A percentile compares a stretch with the other conserved stretches of the same genome.
These are phyloP conservation scores for Claviceps sp. DNA, from an alignment of 2,329 filamentous ascomycete genomes.

Conservation along the genomic window DNA sequence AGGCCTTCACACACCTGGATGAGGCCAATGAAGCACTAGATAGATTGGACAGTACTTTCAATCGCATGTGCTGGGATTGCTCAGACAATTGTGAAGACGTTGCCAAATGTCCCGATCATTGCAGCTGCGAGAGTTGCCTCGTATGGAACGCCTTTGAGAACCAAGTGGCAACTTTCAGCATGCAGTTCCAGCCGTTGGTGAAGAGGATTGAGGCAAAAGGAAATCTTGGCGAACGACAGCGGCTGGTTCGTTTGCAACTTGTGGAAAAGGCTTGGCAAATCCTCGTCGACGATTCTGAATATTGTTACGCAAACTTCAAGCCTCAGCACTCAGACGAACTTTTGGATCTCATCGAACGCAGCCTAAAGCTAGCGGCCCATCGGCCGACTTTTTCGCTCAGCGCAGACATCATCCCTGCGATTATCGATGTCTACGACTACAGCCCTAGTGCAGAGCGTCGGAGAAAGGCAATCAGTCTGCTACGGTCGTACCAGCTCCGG, in stretches of 20 bases:
- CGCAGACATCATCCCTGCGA: conserved; percentile 1
- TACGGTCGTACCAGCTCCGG: conserved; percentile 1
- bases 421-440: conserved; percentile 2
- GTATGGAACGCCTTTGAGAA: not conserved
- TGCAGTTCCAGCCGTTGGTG: not conserved
- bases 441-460: not conserved
- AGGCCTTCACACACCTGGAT: not conserved
- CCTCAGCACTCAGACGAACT: not conserved
- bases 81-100: not conserved
- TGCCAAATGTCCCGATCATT: not conserved
- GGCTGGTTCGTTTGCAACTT: not conserved
- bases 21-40: conserved; percentile 3
- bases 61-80: not conserved
- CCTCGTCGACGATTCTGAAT: not conserved
- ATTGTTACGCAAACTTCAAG: not conserved
- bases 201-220: not conserved
- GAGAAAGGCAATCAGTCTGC: not conserved
- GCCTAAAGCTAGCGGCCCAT: not conserved
- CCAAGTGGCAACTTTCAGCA: not conserved
- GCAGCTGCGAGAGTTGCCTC: not conserved
- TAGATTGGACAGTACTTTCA: conserved; percentile 1
- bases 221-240: not conserved
- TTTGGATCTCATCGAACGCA: conserved; percentile 3
- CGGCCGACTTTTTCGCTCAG: conserved; percentile 1
- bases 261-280: conserved; percentile 1